Percentiles rank a stretch among this genome's conserved stretches.
These are phyloP conservation scores for Polymyxa betae DNA, from an alignment of 208 protist genomes.

Conservation along the genomic window DNA sequence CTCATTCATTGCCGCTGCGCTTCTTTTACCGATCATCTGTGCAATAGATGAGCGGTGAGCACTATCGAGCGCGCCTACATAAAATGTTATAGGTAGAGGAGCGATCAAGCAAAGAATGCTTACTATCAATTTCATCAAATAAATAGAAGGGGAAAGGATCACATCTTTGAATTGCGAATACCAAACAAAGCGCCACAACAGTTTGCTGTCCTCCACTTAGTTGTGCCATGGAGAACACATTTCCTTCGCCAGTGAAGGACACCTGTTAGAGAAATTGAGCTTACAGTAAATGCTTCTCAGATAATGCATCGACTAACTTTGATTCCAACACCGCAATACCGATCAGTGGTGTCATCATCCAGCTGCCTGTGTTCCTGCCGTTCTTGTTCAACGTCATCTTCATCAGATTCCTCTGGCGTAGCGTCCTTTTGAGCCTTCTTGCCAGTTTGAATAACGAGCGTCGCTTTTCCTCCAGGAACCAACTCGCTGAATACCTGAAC, in stretches of 20 bases:
- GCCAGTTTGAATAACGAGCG: slow-evolving; percentile 73
- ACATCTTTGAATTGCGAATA: slow-evolving; percentile 98
- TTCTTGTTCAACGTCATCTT: slow-evolving; percentile 59
- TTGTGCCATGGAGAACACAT: slow-evolving; percentile 20
- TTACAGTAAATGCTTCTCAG: background rate
- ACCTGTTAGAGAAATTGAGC: background rate
- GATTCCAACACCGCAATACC: slow-evolving; percentile 86
- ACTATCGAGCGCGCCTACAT: slow-evolving; percentile 88
- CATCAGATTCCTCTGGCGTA: slow-evolving; percentile 58
- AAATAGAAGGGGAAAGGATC: slow-evolving; percentile 99
- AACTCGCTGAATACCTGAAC: slow-evolving; percentile 91
- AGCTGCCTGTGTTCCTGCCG: background rate
- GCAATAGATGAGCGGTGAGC: slow-evolving; percentile 84
- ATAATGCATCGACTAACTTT: slow-evolving; percentile 73
- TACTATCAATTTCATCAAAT: slow-evolving; percentile 97
- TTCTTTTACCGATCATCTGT: slow-evolving; percentile 32
- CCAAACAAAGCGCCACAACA: slow-evolving; percentile 95
- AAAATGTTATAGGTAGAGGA: background rate
- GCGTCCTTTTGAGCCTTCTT: background rate
- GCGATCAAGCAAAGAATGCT: background rate
- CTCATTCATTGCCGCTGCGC: too few species aligned
- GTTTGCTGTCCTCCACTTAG: slow-evolving; percentile 90
- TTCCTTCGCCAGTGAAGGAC: slow-evolving; percentile 53
- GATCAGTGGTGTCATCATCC: background rate
- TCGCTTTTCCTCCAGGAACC: slow-evolving; percentile 82